Conservation (phyloP, 495 filamentous ascomycete species). For the Pseudotulostoma volvatum region DNA sequence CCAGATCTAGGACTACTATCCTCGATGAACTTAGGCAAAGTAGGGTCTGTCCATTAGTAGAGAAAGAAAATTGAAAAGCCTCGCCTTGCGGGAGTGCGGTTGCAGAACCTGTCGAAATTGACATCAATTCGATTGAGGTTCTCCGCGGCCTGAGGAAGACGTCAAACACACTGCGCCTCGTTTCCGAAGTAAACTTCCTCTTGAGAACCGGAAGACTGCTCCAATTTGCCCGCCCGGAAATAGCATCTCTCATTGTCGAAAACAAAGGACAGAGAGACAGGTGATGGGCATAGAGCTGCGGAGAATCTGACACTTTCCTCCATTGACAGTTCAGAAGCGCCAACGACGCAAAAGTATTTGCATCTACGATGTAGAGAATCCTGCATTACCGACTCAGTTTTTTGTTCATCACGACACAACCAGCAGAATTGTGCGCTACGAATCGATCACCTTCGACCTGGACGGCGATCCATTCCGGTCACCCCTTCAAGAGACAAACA, state of each 20-base stretch:
- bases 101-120: constrained; percentile 66
- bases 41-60: constrained; percentile 53
- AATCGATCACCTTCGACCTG: neutral
- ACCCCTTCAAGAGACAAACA: neutral
- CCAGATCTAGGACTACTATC: constrained; percentile 61
- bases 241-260: constrained; percentile 33
- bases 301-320: constrained; percentile 54
- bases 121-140: constrained; percentile 63
- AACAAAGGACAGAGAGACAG: constrained; percentile 56
- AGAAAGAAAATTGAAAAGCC: constrained; percentile 69
- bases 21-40: constrained; percentile 76
- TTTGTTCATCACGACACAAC: neutral
- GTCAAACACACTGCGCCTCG: constrained; percentile 67
- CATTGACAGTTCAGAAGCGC: constrained; percentile 67
- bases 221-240: constrained; percentile 26
- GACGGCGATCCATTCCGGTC: neutral
- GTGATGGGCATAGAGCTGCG: constrained; percentile 60
- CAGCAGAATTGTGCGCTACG: neutral
- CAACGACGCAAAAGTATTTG: constrained; percentile 69
- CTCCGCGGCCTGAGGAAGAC: constrained; percentile 53
- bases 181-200: constrained; percentile 48
- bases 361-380: constrained; percentile 57
- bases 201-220: constrained; percentile 45
- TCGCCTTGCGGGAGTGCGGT: constrained; percentile 68
- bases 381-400: constrained; percentile 23